These are phyloP conservation scores for Thamnidium elegans DNA, from an alignment of 192 early-diverging fungal genomes.

Conservation along the genomic window DNA sequence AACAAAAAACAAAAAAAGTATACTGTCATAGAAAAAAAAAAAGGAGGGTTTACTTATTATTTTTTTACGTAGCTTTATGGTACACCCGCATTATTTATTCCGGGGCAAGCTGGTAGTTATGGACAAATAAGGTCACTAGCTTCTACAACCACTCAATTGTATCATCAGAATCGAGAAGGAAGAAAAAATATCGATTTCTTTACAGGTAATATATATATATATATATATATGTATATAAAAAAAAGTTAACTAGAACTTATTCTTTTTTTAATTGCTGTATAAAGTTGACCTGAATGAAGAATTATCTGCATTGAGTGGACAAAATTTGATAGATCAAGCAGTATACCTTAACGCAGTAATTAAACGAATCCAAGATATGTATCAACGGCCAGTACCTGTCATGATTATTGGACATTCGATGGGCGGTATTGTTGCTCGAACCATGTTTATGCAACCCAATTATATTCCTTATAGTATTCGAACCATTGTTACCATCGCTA, in stretches of 20 bases:
- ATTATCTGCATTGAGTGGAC: conserved; percentile 82
- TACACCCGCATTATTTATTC: conserved; percentile 88
- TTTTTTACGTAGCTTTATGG: conserved; percentile 45
- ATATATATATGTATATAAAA: background rate
- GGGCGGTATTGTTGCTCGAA: conserved; percentile 93
- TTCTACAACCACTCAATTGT: conserved; percentile 56
- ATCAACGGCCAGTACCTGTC: conserved; percentile 61
- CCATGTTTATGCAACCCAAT: conserved; percentile 68
- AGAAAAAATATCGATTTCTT: conserved; percentile 46
- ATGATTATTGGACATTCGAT: conserved; percentile 88
- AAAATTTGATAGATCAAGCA: conserved; percentile 78
- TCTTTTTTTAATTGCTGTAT: too few species aligned
- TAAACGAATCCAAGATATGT: conserved; percentile 64
- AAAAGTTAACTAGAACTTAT: background rate
- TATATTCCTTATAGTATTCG: conserved; percentile 67
- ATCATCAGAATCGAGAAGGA: conserved; percentile 37
- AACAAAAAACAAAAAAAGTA: background rate
- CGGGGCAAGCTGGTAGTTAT: conserved; percentile 92
- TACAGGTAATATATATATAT: conserved; percentile 50
- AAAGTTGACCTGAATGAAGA: conserved; percentile 85
- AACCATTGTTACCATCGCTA: conserved; percentile 84
- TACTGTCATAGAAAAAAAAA: background rate
- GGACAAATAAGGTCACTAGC: conserved; percentile 87
- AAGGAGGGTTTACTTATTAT: background rate
- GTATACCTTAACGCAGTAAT: conserved; percentile 77